Conservation (phyloP, 2,329 filamentous ascomycete genomes). For the Sporothrix inflata region DNA sequence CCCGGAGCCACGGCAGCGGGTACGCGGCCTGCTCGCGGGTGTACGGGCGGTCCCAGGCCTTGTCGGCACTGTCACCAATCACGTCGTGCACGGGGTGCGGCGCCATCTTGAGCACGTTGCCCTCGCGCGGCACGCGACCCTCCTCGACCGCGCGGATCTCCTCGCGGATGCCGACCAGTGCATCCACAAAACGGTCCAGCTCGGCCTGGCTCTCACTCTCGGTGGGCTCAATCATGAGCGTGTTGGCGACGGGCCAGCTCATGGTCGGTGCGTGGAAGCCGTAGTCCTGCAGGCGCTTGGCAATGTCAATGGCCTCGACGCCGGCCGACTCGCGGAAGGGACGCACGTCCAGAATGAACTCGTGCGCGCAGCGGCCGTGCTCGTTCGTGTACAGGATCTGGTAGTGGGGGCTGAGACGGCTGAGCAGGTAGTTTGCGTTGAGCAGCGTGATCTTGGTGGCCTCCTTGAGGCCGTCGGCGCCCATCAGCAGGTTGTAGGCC, state of each 20-base stretch:
- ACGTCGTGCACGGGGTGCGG: slow-evolving; percentile 86
- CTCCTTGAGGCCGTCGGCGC: slow-evolving; percentile 76
- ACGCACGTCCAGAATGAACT: slow-evolving; percentile 92
- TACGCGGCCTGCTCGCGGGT: slow-evolving; percentile 83
- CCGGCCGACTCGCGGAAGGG: slow-evolving; percentile 81
- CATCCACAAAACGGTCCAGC: slow-evolving; percentile 90
- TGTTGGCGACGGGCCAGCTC: slow-evolving; percentile 94
- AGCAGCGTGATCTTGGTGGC: slow-evolving; percentile 92
- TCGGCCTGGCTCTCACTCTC: slow-evolving; percentile 92
- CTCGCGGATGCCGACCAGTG: slow-evolving; percentile 79
- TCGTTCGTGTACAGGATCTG: slow-evolving; percentile 91
- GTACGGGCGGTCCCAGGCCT: slow-evolving; percentile 80
- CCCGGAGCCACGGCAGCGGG: slow-evolving; percentile 76
- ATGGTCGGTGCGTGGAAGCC: slow-evolving; percentile 97
- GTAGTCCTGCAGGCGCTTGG: slow-evolving; percentile 95
- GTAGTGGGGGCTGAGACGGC: slow-evolving; percentile 83
- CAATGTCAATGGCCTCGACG: slow-evolving; percentile 90
- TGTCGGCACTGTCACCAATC: slow-evolving; percentile 54
- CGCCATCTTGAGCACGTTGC: slow-evolving; percentile 85
- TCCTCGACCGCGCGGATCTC: slow-evolving; percentile 86
- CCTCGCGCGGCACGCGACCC: slow-evolving; percentile 71
- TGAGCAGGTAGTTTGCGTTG: slow-evolving; percentile 96
- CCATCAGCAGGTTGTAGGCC: slow-evolving; percentile 96
- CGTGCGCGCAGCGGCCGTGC: slow-evolving; percentile 87
- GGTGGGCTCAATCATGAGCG: slow-evolving; percentile 97